These are phyloP conservation scores for Xanthoparmelia taractica DNA, from an alignment of 495 filamentous ascomycete genomes.

Conservation along the genomic window DNA sequence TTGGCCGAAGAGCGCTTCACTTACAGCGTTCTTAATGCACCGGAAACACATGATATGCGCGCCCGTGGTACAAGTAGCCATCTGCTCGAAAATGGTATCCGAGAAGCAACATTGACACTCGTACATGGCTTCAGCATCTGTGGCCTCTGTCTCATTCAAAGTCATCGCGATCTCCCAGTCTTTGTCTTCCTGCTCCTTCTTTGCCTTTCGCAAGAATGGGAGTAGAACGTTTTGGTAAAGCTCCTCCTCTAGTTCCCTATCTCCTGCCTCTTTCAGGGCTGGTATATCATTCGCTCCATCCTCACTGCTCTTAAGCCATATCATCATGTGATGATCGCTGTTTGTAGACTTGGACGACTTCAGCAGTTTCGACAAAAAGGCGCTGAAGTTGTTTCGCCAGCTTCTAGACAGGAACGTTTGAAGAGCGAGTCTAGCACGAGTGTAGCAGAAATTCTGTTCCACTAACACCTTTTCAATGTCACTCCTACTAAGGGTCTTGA, in stretches of 20 bases:
- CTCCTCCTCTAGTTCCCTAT: constrained; percentile 72
- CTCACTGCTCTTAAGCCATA: constrained; percentile 49
- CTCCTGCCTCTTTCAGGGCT: constrained; percentile 61
- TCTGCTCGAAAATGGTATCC: constrained; percentile 70
- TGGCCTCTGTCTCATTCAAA: constrained; percentile 70
- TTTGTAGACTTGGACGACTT: constrained; percentile 51
- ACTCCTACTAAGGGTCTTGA: constrained; percentile 68
- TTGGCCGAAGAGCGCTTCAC: constrained; percentile 86
- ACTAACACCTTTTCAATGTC: constrained; percentile 83
- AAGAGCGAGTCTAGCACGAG: constrained; percentile 65
- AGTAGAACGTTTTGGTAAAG: constrained; percentile 58
- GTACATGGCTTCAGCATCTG: constrained; percentile 58
- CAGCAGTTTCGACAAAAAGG: constrained; percentile 56
- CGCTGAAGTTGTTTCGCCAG: constrained; percentile 77
- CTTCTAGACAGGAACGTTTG: constrained; percentile 68
- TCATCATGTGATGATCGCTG: constrained; percentile 55
- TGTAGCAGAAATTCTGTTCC: constrained; percentile 83
- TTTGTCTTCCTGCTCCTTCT: constrained; percentile 48
- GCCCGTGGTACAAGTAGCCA: constrained; percentile 61
- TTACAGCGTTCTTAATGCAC: constrained; percentile 70
- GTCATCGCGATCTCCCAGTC: constrained; percentile 59
- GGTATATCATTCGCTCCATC: constrained; percentile 42
- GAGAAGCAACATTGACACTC: constrained; percentile 90
- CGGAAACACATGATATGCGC: constrained; percentile 80
- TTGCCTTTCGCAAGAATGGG: constrained; percentile 50